Evolutionary conservation across 139 green algal species (phyloP), one percentile per base, ranked within the genome.

Genomic region (Pleodorina starrii): DNA sequence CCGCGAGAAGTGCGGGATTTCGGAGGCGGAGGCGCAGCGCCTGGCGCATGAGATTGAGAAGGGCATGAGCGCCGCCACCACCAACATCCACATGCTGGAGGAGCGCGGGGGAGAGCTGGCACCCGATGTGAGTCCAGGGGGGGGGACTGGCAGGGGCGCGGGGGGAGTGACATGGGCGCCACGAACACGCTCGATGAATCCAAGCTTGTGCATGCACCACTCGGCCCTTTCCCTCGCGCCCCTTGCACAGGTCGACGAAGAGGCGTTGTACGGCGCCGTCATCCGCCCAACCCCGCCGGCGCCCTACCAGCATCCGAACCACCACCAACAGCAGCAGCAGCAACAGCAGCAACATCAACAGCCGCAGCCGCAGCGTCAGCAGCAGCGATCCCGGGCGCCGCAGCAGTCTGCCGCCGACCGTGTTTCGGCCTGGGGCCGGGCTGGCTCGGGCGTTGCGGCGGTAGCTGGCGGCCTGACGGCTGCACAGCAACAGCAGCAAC

Each of bases 21-120:
- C 71, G 23, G 93, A 96, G 83, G 92, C 79, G 0, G 95, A 98
- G 83, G 97, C 97, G 1, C 91, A 85, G 14, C 94, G 97, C 35
- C 91, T 99, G 66, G 97, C 97, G 0, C 75, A 88, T 0, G 97
- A 99, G 87, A 99, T 99, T 63, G 95, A 98, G 90, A 74, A 4
- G 73, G 76, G 84, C 36, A 17, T 57, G 14, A 14, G 11, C 32
- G 35, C 89, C 29, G 50, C 74, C 66, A 89, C 86, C 35, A 88
- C 79, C 48, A 98, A 98, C 87, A 78, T 89, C 17, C 97, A 99
- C 88, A 32, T 97, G 84, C 86, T 94, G 38, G 97, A 99, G 91
- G 97, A 98, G 94, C 93, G 97, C 0, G 95, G 96, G 10, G 87
- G 93, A 27, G 90, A 83, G 36, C 66, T 97, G 23, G 94, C 94